Base-by-base conservation (phyloP, 805 yeast species). In the Wickerhamiella kazuoi region DNA sequence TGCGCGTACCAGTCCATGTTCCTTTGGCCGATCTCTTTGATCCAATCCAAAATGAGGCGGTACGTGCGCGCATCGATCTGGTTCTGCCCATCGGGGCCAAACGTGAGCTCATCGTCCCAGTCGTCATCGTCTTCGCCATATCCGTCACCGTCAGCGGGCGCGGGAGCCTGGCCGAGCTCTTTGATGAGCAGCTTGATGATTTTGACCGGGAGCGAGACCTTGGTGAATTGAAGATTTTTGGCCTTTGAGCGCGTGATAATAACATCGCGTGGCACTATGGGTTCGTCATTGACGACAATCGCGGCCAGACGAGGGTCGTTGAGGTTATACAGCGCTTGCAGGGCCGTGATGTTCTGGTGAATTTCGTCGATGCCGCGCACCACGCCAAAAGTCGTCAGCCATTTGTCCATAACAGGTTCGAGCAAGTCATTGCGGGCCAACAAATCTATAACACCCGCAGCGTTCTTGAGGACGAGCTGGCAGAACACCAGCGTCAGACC, bases 181-280 rank as follows among this genome's bases (percentile, higher is more conserved):
- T 70, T 63, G 3, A 77, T 54, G 36, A 87, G 65, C 18, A 86
- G 59, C 50, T 78, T 79, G 35, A 83, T 53, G 18, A 87, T 82
- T 52, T 82, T 84, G 32, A 67, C 64, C 14, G 77, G 69, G 0
- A 82, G 80, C 0, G 86, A 64, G 2, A 84, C 65, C 50, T 69
- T 72, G 0, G 79, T 72, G 48, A 68, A 82, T 47, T 65, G 57
- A 68, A 74, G 65, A 15, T 50, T 57, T 48, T 71, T 74, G 3
- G 93, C 73, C 77, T 76, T 79, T 0, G 95, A 81, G 51, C 97
- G 70, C 0, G 97, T 87, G 3, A 82, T 61, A 28, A 87, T 84
- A 60, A 34, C 62, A 59, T 50, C 74, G 68, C 2, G 79, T 75
- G 21, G 79, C 59, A 26, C 75, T 59, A 44, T 83, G 83, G n/a